A percentile compares a stretch with the other conserved stretches of the same genome.
Evolutionary conservation across 2,329 filamentous ascomycete species (phyloP).

Genomic region (Aspergillus sp.): DNA sequence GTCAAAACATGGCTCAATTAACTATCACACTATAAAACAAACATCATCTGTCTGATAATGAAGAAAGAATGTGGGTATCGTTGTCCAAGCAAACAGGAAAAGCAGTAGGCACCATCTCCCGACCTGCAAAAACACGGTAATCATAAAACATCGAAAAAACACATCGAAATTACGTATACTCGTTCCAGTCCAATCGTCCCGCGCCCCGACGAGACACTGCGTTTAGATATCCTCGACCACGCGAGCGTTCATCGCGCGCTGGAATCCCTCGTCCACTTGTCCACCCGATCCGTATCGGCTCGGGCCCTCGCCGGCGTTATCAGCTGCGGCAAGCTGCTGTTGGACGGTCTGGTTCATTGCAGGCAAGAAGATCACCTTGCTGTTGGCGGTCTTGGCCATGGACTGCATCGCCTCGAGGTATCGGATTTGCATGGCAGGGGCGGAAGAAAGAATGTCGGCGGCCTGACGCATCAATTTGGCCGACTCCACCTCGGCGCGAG

Average conservation of each 20-base stretch:
- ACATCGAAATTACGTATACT: conserved; percentile 17
- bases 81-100: conserved; percentile 21
- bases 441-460: conserved; percentile 86
- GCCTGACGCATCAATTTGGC: conserved; percentile 82
- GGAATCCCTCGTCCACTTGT: conserved; percentile 61
- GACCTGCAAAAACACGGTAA: background rate
- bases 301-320: conserved; percentile 56
- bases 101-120: conserved; percentile 7
- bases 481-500: conserved; percentile 91
- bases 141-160: background rate
- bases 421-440: conserved; percentile 96
- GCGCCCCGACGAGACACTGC: background rate
- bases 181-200: conserved; percentile 8
- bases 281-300: conserved; percentile 45
- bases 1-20: too few species aligned
- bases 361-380: conserved; percentile 82
- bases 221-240: conserved; percentile 81
- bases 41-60: background rate
- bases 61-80: conserved; percentile 35
- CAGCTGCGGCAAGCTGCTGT: conserved; percentile 49
- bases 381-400: conserved; percentile 92
- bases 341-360: conserved; percentile 60
- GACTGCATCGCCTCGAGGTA: conserved; percentile 98
- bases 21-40: too few species aligned
- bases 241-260: conserved; percentile 76